Percentiles rank a stretch among this genome's conserved stretches.
phyloP scores from a whole-genome alignment of 345 rosid species.

The Litchi chinensis region DNA sequence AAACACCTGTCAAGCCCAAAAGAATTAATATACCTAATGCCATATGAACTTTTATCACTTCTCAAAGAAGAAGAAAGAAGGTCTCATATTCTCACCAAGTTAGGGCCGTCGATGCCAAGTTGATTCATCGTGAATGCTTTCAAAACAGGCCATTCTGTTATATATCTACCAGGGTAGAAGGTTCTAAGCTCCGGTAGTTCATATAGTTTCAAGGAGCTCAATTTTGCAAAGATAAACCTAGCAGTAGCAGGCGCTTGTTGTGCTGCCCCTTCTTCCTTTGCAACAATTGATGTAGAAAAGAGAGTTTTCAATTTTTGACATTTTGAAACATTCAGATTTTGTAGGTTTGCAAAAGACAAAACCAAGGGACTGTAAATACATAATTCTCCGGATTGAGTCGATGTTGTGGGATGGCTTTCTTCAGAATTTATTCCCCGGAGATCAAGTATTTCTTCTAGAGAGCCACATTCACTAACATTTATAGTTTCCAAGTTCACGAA shows the following conservation, averaged over 20 bases:
- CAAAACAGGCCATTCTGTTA: constrained; percentile 16
- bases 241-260: not conserved
- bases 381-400: not conserved
- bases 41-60: not conserved
- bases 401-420: not conserved
- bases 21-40: no score
- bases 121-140: no score
- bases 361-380: no score
- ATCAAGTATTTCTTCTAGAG: constrained; percentile 17
- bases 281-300: no score
- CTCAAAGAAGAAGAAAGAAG: not conserved
- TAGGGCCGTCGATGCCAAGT: no score
- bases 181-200: constrained; percentile 9
- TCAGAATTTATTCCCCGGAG: not conserved
- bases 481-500: constrained; percentile 6
- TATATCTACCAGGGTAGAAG: constrained; percentile 18
- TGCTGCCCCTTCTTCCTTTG: not conserved
- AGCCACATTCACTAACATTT: not conserved
- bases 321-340: fast-evolving
- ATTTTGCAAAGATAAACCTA: constrained; percentile 23
- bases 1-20: no score
- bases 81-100: no score
- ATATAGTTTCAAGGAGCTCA: not conserved
- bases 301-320: constrained; percentile 6
- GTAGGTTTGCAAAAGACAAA: not conserved